These are phyloP conservation scores for Huntiella decipiens DNA, from an alignment of 2,329 filamentous ascomycete species.

Conservation along the genomic window DNA sequence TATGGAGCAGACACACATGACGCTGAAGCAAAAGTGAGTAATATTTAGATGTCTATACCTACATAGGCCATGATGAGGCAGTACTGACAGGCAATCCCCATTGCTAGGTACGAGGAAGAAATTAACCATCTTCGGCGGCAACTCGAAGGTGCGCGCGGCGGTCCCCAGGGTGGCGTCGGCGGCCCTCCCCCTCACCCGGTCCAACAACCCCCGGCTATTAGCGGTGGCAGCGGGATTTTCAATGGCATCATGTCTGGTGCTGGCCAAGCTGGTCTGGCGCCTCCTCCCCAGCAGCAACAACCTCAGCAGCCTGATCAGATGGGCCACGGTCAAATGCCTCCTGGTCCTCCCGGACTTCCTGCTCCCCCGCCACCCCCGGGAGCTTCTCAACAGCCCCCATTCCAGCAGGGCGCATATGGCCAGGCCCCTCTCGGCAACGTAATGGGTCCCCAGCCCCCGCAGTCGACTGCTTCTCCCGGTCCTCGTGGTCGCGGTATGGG, in stretches of 20 bases:
- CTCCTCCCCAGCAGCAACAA: conserved; percentile 59
- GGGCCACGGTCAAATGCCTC: conserved; percentile 29
- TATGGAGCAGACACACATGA: conserved; percentile 76
- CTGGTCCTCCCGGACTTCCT: conserved; percentile 27
- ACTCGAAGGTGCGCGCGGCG: conserved; percentile 54
- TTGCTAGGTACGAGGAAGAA: conserved; percentile 74
- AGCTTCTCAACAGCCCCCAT: conserved; percentile 54
- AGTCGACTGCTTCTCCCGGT: conserved; percentile 71
- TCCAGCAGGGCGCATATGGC: conserved; percentile 52
- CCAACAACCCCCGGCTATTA: conserved; percentile 73
- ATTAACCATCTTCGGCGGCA: conserved; percentile 72
- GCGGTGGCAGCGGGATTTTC: conserved; percentile 82
- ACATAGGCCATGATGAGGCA: neutral
- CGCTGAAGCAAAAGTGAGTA: conserved; percentile 68
- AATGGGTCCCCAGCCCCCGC: conserved; percentile 67
- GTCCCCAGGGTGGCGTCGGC: conserved; percentile 37
- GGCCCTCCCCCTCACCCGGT: conserved; percentile 58
- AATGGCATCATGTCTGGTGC: conserved; percentile 88
- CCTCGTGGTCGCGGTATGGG: conserved; percentile 47
- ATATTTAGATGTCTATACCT: neutral
- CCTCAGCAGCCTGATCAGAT: conserved; percentile 53
- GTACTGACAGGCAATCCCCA: neutral
- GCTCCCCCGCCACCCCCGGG: conserved; percentile 40
- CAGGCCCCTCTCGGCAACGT: conserved; percentile 41
- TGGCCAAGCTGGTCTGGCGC: conserved; percentile 65